phyloP scores from a whole-genome alignment of 1,139 yeast species.

The Pichia sp. region DNA sequence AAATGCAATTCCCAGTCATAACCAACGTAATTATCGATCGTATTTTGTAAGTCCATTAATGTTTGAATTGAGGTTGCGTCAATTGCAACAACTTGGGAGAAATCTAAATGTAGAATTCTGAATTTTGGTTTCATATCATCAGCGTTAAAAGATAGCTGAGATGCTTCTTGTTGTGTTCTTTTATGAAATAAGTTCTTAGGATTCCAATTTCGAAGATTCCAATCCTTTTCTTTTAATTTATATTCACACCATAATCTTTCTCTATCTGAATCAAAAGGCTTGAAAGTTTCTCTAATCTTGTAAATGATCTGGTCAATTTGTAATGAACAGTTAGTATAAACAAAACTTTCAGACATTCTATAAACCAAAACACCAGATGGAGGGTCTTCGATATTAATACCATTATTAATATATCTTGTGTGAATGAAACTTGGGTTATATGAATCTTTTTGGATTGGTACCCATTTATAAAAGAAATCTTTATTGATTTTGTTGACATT shows the following conservation, averaged over 20 bases:
- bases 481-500: background rate
- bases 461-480: constrained; percentile 52
- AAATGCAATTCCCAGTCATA: constrained; percentile 86
- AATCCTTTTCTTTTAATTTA: constrained; percentile 7
- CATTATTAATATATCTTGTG: constrained; percentile 42
- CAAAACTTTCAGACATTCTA: constrained; percentile 73
- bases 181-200: background rate
- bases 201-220: constrained; percentile 18
- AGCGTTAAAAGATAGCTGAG: constrained; percentile 5
- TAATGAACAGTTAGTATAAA: constrained; percentile 72
- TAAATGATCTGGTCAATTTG: constrained; percentile 67
- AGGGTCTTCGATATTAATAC: constrained; percentile 59
- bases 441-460: constrained; percentile 53
- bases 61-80: constrained; percentile 80
- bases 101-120: constrained; percentile 71
- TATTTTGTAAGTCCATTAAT: constrained; percentile 67
- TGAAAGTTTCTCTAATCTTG: constrained; percentile 55
- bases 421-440: constrained; percentile 22
- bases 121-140: constrained; percentile 34
- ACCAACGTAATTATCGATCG: constrained; percentile 69
- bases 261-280: constrained; percentile 58
- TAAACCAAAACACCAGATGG: constrained; percentile 88
- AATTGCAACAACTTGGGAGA: constrained; percentile 64
- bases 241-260: constrained; percentile 84
- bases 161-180: constrained; percentile 1